Conservation (phyloP, 2,329 filamentous ascomycete species). For the Septoria petroselini region DNA sequence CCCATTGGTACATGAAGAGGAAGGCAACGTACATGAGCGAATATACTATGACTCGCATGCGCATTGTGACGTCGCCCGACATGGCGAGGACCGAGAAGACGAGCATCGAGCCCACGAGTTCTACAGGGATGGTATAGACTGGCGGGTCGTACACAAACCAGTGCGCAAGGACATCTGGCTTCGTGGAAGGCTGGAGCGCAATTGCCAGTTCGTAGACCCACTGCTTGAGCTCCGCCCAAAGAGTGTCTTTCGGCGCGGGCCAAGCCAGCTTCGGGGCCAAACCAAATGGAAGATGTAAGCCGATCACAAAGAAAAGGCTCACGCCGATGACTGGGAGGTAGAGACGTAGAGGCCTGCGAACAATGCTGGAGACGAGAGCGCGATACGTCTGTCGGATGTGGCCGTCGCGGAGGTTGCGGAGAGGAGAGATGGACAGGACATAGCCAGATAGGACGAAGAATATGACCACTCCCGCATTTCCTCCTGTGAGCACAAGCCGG, state of each 20-base stretch:
- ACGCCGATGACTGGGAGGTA: conserved; percentile 23
- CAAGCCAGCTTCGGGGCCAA: conserved; percentile 22
- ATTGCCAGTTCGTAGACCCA: conserved; percentile 16
- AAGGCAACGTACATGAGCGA: conserved; percentile 15
- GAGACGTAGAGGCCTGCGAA: conserved; percentile 23
- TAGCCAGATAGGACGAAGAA: conserved; percentile 55
- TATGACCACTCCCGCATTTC: conserved; percentile 55
- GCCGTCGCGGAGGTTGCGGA: conserved; percentile 21
- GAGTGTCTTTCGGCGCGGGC: conserved; percentile 19
- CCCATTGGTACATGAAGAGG: conserved; percentile 20
- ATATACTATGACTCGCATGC: conserved; percentile 8
- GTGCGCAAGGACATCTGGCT: conserved; percentile 19
- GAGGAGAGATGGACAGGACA: conserved; percentile 39
- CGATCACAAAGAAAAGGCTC: conserved; percentile 19
- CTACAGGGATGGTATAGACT: conserved; percentile 29
- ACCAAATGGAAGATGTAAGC: conserved; percentile 23
- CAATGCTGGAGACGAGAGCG: conserved; percentile 13
- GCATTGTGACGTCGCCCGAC: conserved; percentile 8
- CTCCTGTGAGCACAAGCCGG: conserved; percentile 54
- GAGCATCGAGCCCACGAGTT: conserved; percentile 25
- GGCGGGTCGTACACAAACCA: conserved; percentile 26
- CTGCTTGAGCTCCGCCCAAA: conserved; percentile 15
- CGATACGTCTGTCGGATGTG: conserved; percentile 13
- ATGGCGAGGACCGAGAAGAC: conserved; percentile 22
- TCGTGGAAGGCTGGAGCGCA: conserved; percentile 11